Percentiles rank a stretch among this genome's conserved stretches.
Conservation (phyloP, 108 stramenopile genomes). For the Nitzschia sp. region DNA sequence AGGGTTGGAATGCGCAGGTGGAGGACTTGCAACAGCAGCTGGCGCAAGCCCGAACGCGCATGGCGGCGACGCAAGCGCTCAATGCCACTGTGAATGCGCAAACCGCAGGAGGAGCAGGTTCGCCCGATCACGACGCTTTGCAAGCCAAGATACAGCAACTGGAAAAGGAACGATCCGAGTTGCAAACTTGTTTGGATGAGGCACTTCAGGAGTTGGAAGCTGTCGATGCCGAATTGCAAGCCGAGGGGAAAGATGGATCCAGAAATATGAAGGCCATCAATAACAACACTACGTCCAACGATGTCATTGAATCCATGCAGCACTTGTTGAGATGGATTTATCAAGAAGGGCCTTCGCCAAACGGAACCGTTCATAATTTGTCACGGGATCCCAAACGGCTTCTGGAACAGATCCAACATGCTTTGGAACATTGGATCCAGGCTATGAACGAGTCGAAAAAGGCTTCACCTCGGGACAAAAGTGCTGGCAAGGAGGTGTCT, state of each 20-base stretch:
- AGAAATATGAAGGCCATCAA: background rate
- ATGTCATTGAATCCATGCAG: slow-evolving; percentile 38
- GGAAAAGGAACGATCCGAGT: slow-evolving; percentile 55
- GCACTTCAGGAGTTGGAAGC: slow-evolving; percentile 62
- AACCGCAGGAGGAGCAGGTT: too few relatives aligned
- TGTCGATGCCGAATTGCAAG: slow-evolving; percentile 50
- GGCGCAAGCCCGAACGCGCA: slow-evolving; percentile 16
- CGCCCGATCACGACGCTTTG: slow-evolving; percentile 11
- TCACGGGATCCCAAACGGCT: slow-evolving; percentile 17
- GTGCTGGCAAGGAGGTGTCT: background rate
- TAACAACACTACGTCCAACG: background rate
- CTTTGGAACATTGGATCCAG: slow-evolving; percentile 30
- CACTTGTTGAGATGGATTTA: slow-evolving; percentile 48
- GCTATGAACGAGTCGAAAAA: background rate
- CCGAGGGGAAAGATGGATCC: slow-evolving; percentile 2
- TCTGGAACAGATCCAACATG: slow-evolving; percentile 25
- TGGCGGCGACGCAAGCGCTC: slow-evolving; percentile 14
- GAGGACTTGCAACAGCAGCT: slow-evolving; percentile 38
- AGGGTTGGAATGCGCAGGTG: slow-evolving; percentile 42
- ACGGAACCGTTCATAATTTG: background rate
- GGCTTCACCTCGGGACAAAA: background rate
- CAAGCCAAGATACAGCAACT: slow-evolving; percentile 32
- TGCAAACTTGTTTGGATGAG: slow-evolving; percentile 60
- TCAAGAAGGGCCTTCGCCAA: slow-evolving; percentile 21
- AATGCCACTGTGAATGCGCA: too few relatives aligned